A percentile compares a stretch with the other conserved stretches of the same genome.
phyloP scores from a whole-genome alignment of 2,329 filamentous ascomycete genomes.

The Leptodontidium sp. region DNA sequence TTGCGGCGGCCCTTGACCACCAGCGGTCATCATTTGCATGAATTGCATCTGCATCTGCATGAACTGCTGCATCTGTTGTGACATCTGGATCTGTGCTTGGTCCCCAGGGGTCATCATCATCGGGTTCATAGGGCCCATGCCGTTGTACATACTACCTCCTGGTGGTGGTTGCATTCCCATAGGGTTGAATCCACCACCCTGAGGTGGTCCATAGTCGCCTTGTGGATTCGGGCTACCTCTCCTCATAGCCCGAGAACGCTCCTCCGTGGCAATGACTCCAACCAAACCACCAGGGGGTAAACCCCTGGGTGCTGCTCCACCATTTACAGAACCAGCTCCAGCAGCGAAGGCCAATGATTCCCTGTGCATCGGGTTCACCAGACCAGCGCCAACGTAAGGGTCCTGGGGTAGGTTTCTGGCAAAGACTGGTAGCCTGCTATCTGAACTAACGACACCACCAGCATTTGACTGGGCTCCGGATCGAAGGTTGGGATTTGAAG shows the following conservation, averaged over 20 bases:
- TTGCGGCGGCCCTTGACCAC: slow-evolving; percentile 28
- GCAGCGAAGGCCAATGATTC: slow-evolving; percentile 78
- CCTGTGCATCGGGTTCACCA: slow-evolving; percentile 75
- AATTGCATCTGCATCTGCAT: slow-evolving; percentile 97
- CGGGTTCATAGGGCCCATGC: slow-evolving; percentile 44
- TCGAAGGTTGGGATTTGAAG: slow-evolving; percentile 77
- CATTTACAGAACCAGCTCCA: slow-evolving; percentile 56
- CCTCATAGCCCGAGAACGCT: slow-evolving; percentile 78
- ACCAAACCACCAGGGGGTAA: slow-evolving; percentile 80
- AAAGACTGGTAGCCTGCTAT: slow-evolving; percentile 74
- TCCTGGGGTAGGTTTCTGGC: slow-evolving; percentile 83
- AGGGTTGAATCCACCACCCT: slow-evolving; percentile 44
- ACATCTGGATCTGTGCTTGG: slow-evolving; percentile 81
- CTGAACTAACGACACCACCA: slow-evolving; percentile 55
- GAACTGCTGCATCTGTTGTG: slow-evolving; percentile 84
- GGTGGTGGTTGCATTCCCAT: slow-evolving; percentile 40
- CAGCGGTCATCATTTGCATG: slow-evolving; percentile 78
- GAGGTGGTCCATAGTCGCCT: slow-evolving; percentile 51
- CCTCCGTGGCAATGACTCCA: slow-evolving; percentile 87
- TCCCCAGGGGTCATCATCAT: slow-evolving; percentile 63
- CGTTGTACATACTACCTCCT: slow-evolving; percentile 37
- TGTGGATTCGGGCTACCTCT: slow-evolving; percentile 79
- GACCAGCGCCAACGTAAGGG: slow-evolving; percentile 81
- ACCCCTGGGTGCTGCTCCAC: slow-evolving; percentile 40
- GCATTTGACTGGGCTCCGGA: slow-evolving; percentile 64